Conservation (phyloP, 768 basidiomycete species). For the Jaapia argillacea region DNA sequence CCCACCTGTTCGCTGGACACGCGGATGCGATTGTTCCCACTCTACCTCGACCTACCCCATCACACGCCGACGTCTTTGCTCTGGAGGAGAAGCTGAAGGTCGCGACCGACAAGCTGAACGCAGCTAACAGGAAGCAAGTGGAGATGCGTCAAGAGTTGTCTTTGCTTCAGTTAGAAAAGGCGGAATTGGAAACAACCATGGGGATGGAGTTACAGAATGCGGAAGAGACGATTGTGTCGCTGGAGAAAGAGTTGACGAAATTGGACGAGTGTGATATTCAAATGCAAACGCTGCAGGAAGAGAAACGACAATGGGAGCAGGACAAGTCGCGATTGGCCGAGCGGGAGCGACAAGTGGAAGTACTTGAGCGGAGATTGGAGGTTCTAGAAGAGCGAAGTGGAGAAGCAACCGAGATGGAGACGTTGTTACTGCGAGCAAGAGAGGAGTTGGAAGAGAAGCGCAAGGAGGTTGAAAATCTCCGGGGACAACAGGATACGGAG, state of each 20-base stretch:
- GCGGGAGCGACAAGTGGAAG: constrained; percentile 24
- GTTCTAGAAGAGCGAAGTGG: constrained; percentile 32
- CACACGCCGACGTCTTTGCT: constrained; percentile 32
- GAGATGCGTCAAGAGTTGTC: constrained; percentile 55
- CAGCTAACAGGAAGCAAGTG: constrained; percentile 50
- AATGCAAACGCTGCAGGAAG: constrained; percentile 29
- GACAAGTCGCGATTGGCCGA: constrained; percentile 34
- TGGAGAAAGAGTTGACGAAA: constrained; percentile 45
- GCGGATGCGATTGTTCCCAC: constrained; percentile 53
- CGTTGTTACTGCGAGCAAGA: constrained; percentile 24
- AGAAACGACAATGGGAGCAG: constrained; percentile 40
- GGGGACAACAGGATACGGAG: constrained; percentile 16
- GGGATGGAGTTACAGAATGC: constrained; percentile 56
- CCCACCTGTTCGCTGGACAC: constrained; percentile 81
- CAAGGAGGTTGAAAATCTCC: constrained; percentile 12
- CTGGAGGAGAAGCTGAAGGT: constrained; percentile 61
- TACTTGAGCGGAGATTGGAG: constrained; percentile 31
- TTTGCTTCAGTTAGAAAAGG: constrained; percentile 55
- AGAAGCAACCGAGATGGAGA: constrained; percentile 31
- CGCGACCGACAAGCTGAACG: constrained; percentile 45
- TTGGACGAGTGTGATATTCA: constrained; percentile 34
- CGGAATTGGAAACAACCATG: constrained; percentile 54
- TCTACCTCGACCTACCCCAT: constrained; percentile 30
- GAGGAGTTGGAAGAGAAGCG: constrained; percentile 18
- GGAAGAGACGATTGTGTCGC: constrained; percentile 49